Percentiles rank a stretch among this genome's conserved stretches.
phyloP scores from a whole-genome alignment of 352 stramenopile species.

The Saprolegnia diclina region DNA sequence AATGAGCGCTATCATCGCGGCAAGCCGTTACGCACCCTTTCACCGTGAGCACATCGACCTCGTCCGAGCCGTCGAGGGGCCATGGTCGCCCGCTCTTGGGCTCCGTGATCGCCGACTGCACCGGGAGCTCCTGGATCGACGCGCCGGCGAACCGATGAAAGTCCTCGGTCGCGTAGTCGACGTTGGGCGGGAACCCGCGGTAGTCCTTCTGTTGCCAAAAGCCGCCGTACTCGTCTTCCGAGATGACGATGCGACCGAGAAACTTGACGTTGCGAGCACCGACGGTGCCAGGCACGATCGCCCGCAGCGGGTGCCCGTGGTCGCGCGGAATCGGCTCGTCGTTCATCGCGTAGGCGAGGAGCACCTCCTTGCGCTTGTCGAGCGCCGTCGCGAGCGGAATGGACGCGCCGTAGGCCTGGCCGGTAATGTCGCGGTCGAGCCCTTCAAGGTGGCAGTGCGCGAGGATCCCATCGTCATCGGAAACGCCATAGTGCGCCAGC shows the following conservation, averaged over 20 bases:
- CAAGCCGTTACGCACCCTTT: slow-evolving; percentile 74
- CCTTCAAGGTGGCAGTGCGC: slow-evolving; percentile 85
- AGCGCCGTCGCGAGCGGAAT: slow-evolving; percentile 93
- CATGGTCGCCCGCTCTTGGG: slow-evolving; percentile 54
- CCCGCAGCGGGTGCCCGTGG: slow-evolving; percentile 94
- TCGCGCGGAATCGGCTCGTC: slow-evolving; percentile 88
- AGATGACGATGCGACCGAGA: slow-evolving; percentile 87
- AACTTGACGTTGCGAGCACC: slow-evolving; percentile 97
- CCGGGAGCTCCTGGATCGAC: slow-evolving; percentile 88
- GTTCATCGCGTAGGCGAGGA: slow-evolving; percentile 99
- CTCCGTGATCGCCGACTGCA: slow-evolving; percentile 87
- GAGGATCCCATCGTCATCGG: slow-evolving; percentile 51
- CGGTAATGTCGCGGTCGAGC: slow-evolving; percentile 72
- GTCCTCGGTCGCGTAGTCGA: slow-evolving; percentile 78
- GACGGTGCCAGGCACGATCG: slow-evolving; percentile 94
- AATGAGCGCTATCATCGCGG: background rate
- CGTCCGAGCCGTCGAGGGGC: slow-evolving; percentile 44
- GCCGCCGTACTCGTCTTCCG: slow-evolving; percentile 73
- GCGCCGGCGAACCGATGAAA: slow-evolving; percentile 80
- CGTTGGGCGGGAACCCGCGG: slow-evolving; percentile 81
- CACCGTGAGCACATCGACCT: slow-evolving; percentile 79
- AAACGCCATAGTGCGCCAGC: slow-evolving; percentile 80
- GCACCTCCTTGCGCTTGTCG: slow-evolving; percentile 91
- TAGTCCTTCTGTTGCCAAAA: slow-evolving; percentile 93
- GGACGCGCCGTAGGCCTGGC: slow-evolving; percentile 79